Base-by-base conservation (phyloP, 192 early-diverging fungal species). In the Backusella mclennaniae region DNA sequence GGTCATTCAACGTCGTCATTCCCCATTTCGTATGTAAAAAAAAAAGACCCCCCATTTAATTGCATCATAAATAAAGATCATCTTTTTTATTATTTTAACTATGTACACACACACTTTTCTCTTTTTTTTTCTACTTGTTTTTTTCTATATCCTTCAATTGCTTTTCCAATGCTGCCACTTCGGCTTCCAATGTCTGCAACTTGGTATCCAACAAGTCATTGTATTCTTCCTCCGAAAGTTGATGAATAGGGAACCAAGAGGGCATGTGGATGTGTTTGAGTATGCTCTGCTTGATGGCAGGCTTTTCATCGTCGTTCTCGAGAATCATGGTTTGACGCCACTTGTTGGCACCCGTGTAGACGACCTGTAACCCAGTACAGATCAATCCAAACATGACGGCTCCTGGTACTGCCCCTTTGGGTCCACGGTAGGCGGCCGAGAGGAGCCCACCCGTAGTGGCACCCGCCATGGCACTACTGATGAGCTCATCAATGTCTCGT, bases 181-280 rank as follows among this genome's bases (percentile, higher is more conserved):
- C 85, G 21, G 71, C 71, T 67, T 88, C 87, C 23, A 88, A 75
- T 38, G 77, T 39, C 39, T 75, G 73, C 11, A 88, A 69, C 46
- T 84, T 83, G 3, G 75, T 49, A 38, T 76, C 77, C 66, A 93
- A 74, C n/a, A 87, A 88, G 0, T 76, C 73, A 38, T 89, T 86
- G 76, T 93, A 93, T 35, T 93, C 92, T 21, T 88, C 87, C 1
- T 86, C 82, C 38, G 88, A 85, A 46, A 91, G 78, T 39, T 88
- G 78, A 33, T 89, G 87, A 31, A 93, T 73, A 2, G 92, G 92
- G 31, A 87, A 90, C 89, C 89, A 90, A 19, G 81, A 76, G 19
- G 89, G 89, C 46, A 89, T 82, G 69, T 80, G 23, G 9, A 89
- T 75, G 19, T 90, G 84, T 9, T 84, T 83, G 73, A 84, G 78